Conservation (phyloP, 345 rosid species). For the Salix arbutifolia region DNA sequence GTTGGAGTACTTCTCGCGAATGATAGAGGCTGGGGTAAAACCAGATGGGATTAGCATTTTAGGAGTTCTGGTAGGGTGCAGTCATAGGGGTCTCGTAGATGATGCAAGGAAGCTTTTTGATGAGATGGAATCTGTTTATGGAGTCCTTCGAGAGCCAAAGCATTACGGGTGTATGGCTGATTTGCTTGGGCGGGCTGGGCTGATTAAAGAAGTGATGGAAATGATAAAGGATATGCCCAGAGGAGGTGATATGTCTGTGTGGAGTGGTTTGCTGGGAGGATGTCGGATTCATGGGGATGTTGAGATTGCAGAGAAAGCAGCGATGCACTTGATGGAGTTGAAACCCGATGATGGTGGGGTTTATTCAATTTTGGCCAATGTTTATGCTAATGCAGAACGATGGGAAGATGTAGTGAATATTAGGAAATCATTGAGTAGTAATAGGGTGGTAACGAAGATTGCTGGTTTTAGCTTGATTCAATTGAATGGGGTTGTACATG, state of each 20-base stretch:
- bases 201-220: slow-evolving; percentile 56
- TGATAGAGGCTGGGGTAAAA: slow-evolving; percentile 44
- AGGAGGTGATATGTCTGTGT: slow-evolving; percentile 50
- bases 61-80: slow-evolving; percentile 64
- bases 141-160: slow-evolving; percentile 47
- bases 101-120: slow-evolving; percentile 57
- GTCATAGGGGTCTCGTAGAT: slow-evolving; percentile 61
- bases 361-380: slow-evolving; percentile 57
- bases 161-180: slow-evolving; percentile 80
- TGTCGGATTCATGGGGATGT: slow-evolving; percentile 70
- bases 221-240: slow-evolving; percentile 54
- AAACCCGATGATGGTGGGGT: slow-evolving; percentile 74
- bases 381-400: slow-evolving; percentile 56
- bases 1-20: slow-evolving; percentile 44
- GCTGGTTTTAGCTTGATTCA: slow-evolving; percentile 51
- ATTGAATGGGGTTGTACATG: slow-evolving; percentile 29
- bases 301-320: slow-evolving; percentile 62
- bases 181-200: slow-evolving; percentile 66
- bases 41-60: slow-evolving; percentile 60
- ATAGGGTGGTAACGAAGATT: slow-evolving; percentile 43
- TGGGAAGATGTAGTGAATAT: slow-evolving; percentile 67
- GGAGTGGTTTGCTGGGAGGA: slow-evolving; percentile 79
- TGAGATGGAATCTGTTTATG: slow-evolving; percentile 45
- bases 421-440: slow-evolving; percentile 42
- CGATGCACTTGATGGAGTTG: slow-evolving; percentile 50